Percentiles rank a stretch among this genome's conserved stretches.
These are phyloP conservation scores for Rhodotorula graminis DNA, from an alignment of 768 basidiomycete genomes.

Conservation along the genomic window DNA sequence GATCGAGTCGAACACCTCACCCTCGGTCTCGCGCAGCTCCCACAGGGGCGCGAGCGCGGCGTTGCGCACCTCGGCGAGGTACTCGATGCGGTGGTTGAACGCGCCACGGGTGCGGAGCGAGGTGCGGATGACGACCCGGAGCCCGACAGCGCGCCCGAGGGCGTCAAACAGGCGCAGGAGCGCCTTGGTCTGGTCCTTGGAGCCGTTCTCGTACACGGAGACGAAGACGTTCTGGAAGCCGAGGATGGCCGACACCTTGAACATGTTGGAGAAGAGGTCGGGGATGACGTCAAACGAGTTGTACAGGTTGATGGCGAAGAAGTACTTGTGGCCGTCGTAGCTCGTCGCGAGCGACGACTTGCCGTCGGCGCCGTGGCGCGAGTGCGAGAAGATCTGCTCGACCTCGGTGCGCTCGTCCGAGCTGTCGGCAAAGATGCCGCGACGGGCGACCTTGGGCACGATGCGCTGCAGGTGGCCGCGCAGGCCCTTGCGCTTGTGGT, in stretches of 20 bases:
- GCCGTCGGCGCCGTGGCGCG: slow-evolving; percentile 37
- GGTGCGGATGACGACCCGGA: slow-evolving; percentile 88
- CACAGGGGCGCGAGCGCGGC: slow-evolving; percentile 92
- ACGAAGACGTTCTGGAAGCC: slow-evolving; percentile 98
- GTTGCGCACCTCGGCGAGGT: slow-evolving; percentile 99
- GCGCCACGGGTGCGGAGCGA: slow-evolving; percentile 87
- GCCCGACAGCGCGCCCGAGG: slow-evolving; percentile 77
- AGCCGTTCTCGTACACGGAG: slow-evolving; percentile 98
- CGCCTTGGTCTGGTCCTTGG: slow-evolving; percentile 97
- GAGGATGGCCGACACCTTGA: slow-evolving; percentile 81
- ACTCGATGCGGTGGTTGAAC: slow-evolving; percentile 99
- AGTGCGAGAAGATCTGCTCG: slow-evolving; percentile 46
- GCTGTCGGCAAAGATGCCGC: slow-evolving; percentile 21
- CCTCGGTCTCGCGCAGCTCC: slow-evolving; percentile 83
- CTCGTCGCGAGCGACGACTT: slow-evolving; percentile 49
- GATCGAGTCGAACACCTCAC: slow-evolving; percentile 92
- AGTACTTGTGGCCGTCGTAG: slow-evolving; percentile 78
- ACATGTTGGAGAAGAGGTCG: slow-evolving; percentile 92
- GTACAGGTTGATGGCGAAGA: slow-evolving; percentile 98
- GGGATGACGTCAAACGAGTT: slow-evolving; percentile 99
- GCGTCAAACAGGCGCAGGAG: slow-evolving; percentile 92
- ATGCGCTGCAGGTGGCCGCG: slow-evolving; percentile 40
- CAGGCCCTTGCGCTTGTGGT: slow-evolving; percentile 43
- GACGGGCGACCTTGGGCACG: slow-evolving; percentile 33
- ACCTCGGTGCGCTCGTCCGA: slow-evolving; percentile 36